phyloP scores from a whole-genome alignment of 2,329 filamentous ascomycete species.

The Hypoxylon sp. region DNA sequence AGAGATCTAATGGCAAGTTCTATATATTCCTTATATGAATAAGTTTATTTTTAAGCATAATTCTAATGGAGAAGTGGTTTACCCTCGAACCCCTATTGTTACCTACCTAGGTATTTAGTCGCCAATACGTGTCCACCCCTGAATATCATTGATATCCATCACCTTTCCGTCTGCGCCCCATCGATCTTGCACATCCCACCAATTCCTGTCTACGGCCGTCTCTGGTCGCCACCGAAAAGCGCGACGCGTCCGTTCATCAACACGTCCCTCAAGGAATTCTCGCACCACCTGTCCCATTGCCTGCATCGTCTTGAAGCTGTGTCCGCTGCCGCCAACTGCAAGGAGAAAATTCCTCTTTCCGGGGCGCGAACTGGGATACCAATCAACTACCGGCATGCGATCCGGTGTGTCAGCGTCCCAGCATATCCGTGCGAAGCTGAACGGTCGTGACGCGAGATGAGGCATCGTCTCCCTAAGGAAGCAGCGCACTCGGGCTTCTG shows the following conservation, averaged over 20 bases:
- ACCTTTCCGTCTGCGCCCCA: constrained; percentile 64
- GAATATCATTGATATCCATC: constrained; percentile 63
- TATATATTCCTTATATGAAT: constrained; percentile 7
- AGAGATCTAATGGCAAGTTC: not conserved
- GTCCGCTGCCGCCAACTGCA: constrained; percentile 66
- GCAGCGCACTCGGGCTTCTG: constrained; percentile 62
- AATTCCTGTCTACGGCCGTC: constrained; percentile 58
- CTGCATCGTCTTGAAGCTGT: constrained; percentile 69
- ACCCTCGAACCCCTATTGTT: constrained; percentile 26
- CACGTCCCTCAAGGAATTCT: constrained; percentile 61
- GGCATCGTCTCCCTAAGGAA: constrained; percentile 68
- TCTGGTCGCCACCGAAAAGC: constrained; percentile 68
- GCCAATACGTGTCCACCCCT: constrained; percentile 57
- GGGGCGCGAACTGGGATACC: constrained; percentile 61
- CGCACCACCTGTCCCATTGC: constrained; percentile 65
- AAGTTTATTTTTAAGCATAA: constrained; percentile 1
- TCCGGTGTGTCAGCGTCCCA: constrained; percentile 72
- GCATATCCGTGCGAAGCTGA: constrained; percentile 67
- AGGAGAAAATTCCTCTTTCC: constrained; percentile 57
- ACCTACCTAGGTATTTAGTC: too few relatives aligned
- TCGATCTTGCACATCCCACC: constrained; percentile 62
- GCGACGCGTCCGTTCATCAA: constrained; percentile 54
- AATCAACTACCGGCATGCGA: constrained; percentile 66
- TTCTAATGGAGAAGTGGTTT: not conserved
- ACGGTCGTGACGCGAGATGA: constrained; percentile 63